Evolutionary conservation across 352 stramenopile species (phyloP).

Genomic region (Globisporangium uncinulatum): DNA sequence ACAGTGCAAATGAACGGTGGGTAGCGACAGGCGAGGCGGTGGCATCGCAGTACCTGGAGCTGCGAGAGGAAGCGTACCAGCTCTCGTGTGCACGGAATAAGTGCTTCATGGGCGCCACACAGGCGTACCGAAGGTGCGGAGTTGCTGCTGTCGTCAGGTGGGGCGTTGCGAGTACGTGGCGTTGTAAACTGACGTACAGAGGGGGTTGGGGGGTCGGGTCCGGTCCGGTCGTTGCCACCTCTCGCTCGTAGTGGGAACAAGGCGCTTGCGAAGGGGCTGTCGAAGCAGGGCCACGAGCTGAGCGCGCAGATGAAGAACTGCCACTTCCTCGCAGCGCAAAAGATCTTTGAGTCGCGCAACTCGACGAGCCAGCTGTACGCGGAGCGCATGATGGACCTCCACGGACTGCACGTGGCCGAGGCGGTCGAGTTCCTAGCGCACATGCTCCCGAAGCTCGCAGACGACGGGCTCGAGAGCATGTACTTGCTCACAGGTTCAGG

Average conservation of each 20-base stretch:
- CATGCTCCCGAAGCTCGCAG: conserved; percentile 65
- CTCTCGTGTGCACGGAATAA: conserved; percentile 79
- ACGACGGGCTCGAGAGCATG: conserved; percentile 70
- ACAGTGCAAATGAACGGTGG: conserved; percentile 38
- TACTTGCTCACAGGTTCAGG: conserved; percentile 78
- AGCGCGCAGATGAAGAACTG: conserved; percentile 83
- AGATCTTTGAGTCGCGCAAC: conserved; percentile 81
- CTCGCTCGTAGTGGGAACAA: conserved; percentile 55
- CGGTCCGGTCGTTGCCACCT: neutral
- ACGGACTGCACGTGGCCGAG: conserved; percentile 77
- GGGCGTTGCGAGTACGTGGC: neutral
- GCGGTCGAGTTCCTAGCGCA: conserved; percentile 68
- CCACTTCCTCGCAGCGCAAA: conserved; percentile 65
- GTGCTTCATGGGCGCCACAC: conserved; percentile 84
- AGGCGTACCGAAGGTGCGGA: conserved; percentile 68
- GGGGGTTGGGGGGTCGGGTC: no score
- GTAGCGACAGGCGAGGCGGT: conserved; percentile 57
- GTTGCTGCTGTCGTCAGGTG: no score
- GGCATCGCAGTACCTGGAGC: conserved; percentile 62
- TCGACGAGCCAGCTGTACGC: conserved; percentile 68
- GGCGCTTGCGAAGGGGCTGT: conserved; percentile 63
- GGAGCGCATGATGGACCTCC: conserved; percentile 76
- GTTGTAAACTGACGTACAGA: neutral
- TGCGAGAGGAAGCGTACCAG: conserved; percentile 76
- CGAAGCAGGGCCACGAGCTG: conserved; percentile 72